phyloP scores from a whole-genome alignment of 2,329 filamentous ascomycete genomes.

The Phyllosticta paracitricarpa region DNA sequence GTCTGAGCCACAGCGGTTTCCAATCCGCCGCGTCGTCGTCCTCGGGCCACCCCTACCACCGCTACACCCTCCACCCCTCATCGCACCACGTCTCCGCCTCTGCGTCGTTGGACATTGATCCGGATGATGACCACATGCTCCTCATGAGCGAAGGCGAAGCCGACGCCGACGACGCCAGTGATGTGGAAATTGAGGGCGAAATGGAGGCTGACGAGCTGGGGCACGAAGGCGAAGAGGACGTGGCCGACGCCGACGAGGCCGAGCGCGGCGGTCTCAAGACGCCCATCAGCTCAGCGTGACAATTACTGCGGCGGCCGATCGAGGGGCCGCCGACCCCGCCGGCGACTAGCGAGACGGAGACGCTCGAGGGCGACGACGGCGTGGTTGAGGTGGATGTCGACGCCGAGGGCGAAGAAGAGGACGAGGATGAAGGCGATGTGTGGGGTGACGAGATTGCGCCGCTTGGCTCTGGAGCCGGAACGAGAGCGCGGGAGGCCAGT shows the following conservation, averaged over 20 bases:
- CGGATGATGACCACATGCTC: background rate
- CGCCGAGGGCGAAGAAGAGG: background rate
- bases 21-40: background rate
- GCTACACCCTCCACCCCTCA: background rate
- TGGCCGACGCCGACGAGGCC: background rate
- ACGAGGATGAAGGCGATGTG: background rate
- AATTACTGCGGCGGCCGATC: background rate
- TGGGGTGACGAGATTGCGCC: background rate
- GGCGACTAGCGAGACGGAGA: background rate
- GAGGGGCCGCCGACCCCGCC: background rate
- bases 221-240: background rate
- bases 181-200: background rate
- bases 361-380: background rate
- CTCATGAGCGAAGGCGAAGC: background rate
- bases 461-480: background rate
- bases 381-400: background rate
- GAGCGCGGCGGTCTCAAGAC: conserved; percentile 6
- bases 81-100: conserved; percentile 2
- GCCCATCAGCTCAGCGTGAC: conserved; percentile 4
- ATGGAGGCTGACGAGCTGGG: background rate
- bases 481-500: background rate
- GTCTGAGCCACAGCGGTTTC: background rate
- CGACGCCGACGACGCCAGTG: background rate
- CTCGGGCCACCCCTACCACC: background rate
- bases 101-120: background rate